Evolutionary conservation across 2,329 filamentous ascomycete species (phyloP).

Genomic region (Colletotrichum tabaci): DNA sequence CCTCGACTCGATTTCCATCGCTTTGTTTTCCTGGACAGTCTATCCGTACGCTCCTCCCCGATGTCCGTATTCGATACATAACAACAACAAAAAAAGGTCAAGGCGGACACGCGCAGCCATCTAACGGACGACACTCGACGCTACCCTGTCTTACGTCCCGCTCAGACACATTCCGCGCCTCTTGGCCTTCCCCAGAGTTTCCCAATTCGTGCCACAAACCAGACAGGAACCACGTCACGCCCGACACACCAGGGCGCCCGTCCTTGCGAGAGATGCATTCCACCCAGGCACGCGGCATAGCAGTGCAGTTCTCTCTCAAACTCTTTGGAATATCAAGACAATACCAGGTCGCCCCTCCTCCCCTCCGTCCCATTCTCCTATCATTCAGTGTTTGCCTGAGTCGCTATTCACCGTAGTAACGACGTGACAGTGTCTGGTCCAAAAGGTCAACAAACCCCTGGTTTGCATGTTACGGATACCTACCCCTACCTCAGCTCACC

Average conservation of each 20-base stretch:
- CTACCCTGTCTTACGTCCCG: neutral
- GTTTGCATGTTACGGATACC: slow-evolving; percentile 21
- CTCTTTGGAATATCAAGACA: neutral
- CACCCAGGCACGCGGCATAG: neutral
- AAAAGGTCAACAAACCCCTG: slow-evolving; percentile 36
- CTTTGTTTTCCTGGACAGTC: too few relatives aligned
- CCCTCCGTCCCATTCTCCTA: neutral
- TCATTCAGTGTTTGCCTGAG: neutral
- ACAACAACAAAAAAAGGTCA: neutral
- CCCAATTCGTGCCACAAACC: neutral
- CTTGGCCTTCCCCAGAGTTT: slow-evolving; percentile 31
- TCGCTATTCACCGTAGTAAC: slow-evolving; percentile 15
- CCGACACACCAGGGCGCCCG: neutral
- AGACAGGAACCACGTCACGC: slow-evolving; percentile 17
- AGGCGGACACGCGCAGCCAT: neutral
- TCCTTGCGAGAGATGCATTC: neutral
- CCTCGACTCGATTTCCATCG: neutral
- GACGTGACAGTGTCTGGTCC: slow-evolving; percentile 40
- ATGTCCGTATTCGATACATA: too few relatives aligned
- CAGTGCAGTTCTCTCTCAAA: neutral
- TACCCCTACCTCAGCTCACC: slow-evolving; percentile 39
- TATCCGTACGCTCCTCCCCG: too few relatives aligned
- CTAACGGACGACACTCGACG: too few relatives aligned
- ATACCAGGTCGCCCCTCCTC: neutral
- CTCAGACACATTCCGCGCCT: neutral